Percentiles rank a stretch among this genome's conserved stretches.
These are phyloP conservation scores for Pyrenochaeta sp. DNA, from an alignment of 2,329 filamentous ascomycete species.

Conservation along the genomic window DNA sequence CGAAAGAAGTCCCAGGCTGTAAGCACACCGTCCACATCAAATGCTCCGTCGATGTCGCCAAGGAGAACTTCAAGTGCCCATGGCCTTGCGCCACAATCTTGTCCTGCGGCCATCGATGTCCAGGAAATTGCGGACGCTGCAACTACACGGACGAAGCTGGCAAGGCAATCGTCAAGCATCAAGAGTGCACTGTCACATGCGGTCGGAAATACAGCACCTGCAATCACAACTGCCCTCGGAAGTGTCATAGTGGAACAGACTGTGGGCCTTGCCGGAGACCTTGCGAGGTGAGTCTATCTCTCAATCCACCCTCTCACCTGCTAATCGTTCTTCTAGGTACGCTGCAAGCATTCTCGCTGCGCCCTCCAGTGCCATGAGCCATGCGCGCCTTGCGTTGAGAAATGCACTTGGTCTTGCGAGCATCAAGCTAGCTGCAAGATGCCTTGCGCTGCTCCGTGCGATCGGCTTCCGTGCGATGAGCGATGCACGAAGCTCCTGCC, in stretches of 20 bases:
- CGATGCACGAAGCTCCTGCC: constrained; percentile 34
- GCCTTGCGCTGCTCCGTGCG: constrained; percentile 45
- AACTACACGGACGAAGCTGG: constrained; percentile 41
- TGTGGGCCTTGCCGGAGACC: constrained; percentile 29
- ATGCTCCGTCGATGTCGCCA: constrained; percentile 59
- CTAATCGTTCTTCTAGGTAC: constrained; percentile 23
- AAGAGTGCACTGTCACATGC: constrained; percentile 29
- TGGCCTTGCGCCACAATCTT: constrained; percentile 56
- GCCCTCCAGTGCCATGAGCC: constrained; percentile 37
- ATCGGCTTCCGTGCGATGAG: constrained; percentile 38
- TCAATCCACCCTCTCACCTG: not conserved
- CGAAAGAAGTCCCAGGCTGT: constrained; percentile 62
- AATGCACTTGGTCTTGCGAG: constrained; percentile 44
- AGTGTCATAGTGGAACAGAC: constrained; percentile 35
- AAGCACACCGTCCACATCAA: constrained; percentile 59
- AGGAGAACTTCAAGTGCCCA: constrained; percentile 56
- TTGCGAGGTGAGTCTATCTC: constrained; percentile 29
- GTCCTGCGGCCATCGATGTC: constrained; percentile 67
- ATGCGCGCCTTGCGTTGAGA: constrained; percentile 42
- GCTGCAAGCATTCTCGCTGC: constrained; percentile 38
- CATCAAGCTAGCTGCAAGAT: constrained; percentile 44
- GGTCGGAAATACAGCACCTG: constrained; percentile 37
- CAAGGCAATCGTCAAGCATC: constrained; percentile 12
- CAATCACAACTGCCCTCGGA: constrained; percentile 33
- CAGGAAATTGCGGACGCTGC: constrained; percentile 59